Evolutionary conservation across 371 early-diverging fungal species (phyloP), one percentile per base, ranked within the genome.

Genomic region (Dinochytrium kinnereticum): DNA sequence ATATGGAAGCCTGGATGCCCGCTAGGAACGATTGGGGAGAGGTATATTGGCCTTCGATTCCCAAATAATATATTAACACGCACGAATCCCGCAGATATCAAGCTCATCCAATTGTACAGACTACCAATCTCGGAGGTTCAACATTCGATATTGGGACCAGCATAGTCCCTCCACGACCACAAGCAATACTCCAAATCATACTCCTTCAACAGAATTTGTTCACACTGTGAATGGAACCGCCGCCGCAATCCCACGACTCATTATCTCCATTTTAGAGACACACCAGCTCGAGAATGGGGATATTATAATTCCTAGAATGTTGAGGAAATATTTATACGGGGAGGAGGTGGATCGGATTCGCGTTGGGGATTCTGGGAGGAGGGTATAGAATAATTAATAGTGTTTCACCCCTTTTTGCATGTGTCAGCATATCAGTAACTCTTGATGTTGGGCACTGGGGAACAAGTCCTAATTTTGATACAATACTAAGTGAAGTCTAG

Each of bases 61-160:
- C 38, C 31, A n/a, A n/a, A 5, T 37, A n/a, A n/a, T n/a, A n/a
- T 53, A 3, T 30, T 50, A 19, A 39, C 39, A 7, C 40, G 10
- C 31, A 70, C 61, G 10, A 13, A 5, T 17, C 61, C 26, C 26
- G 10, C 61, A 61, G 79, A 82, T 80, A 24, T 80, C 82, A 39
- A 79, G 80, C 70, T 69, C 82, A 0, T 96, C 96, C 72, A 99
- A 99, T 92, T 99, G 99, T 87, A 99, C 99, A 19, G 99, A 99
- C 77, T 91, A 88, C 78, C 92, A 91, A 75, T 80, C 86, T 2
- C 79, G 92, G 73, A 88, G 92, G 64, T 88, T 99, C 28, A 97
- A 99, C 81, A 98, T 99, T 80, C 92, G 98, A 69, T 96, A 95
- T 77, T 77, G 74, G 36, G 30, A 38, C 51, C 36, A 24, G 0